Evolutionary conservation across 768 basidiomycete species (phyloP), one percentile per base, ranked within the genome.

Genomic region (Trametes gibbosa): DNA sequence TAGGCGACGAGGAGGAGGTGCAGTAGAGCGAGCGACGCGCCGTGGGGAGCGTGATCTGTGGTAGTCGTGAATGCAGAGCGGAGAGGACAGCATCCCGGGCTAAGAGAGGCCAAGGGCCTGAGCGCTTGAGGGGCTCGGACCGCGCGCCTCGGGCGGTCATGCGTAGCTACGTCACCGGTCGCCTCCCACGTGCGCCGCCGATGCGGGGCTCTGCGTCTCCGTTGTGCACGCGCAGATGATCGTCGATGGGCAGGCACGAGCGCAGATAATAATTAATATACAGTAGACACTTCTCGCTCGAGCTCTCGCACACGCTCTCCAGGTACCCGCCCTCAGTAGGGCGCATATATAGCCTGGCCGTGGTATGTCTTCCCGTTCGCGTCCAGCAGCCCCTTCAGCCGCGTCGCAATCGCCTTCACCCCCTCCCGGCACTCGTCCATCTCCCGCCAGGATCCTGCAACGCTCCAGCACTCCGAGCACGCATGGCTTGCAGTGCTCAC

Each of bases 391-490:
- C 65, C 73, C 63, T 85, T 85, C 65, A 92, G 76, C 66, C 83
- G 86, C 29, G 73, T 73, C 10, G 86, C 90, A 29, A 84, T 79
- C 35, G 76, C 80, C 39, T 81, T 78, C 21, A 92, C 84, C 4
- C 79, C 77, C n/a, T 82, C 82, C 56, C 83, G 77, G 66, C 82
- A 83, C 21, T 84, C 83, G 42, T 83, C 83, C 61, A 92, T 72
- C 16, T 84, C 86, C 29, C 80, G 75, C 87, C 88, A 92, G 19
- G 82, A 81, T 0, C 82, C 84, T 0, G 85, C 82, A 2, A 84
- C 82, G 16, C 78, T 84, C 90, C 90, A 93, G 69, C 90, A 90
- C 68, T 93, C 91, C 17, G 87, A 88, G 65, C 89, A 90, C 14
- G 82, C 77, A 66, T 79, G 82, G 49, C 84, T 85, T 7, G 88